These are phyloP conservation scores for Croton laevigatus DNA, from an alignment of 441 rosid species.

Conservation along the genomic window DNA sequence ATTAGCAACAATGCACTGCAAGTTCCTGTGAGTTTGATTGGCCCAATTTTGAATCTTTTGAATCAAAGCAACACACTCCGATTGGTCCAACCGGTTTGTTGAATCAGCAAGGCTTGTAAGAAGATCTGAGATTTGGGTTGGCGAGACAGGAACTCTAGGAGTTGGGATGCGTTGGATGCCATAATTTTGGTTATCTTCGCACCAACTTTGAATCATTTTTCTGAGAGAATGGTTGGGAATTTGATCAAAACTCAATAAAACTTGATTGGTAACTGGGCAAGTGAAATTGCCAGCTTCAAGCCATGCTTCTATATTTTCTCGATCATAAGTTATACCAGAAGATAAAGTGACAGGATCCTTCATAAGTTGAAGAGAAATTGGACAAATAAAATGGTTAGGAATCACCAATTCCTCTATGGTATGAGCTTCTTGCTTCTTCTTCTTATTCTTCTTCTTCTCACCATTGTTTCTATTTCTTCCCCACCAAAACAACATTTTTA, in stretches of 20 bases:
- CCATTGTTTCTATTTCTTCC: slow-evolving; percentile 20
- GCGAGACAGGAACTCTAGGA: slow-evolving; percentile 44
- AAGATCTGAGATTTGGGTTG: slow-evolving; percentile 29
- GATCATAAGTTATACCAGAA: slow-evolving; percentile 59
- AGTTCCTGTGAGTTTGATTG: slow-evolving; percentile 47
- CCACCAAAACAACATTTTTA: slow-evolving; percentile 43
- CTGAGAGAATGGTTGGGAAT: slow-evolving; percentile 51
- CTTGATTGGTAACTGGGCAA: slow-evolving; percentile 44
- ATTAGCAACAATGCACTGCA: slow-evolving; percentile 27
- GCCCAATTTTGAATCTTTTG: slow-evolving; percentile 39
- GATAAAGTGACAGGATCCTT: slow-evolving; percentile 53
- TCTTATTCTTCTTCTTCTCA: neutral
- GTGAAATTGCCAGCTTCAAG: slow-evolving; percentile 47
- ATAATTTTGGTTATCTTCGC: slow-evolving; percentile 35
- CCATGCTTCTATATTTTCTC: slow-evolving; percentile 57
- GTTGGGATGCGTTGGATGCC: slow-evolving; percentile 56
- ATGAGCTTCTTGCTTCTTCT: neutral
- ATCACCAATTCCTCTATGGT: slow-evolving; percentile 24
- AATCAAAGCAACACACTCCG: slow-evolving; percentile 23
- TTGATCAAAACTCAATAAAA: slow-evolving; percentile 40
- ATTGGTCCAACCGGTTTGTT: slow-evolving; percentile 20
- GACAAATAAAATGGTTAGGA: slow-evolving; percentile 48
- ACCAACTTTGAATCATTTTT: slow-evolving; percentile 59
- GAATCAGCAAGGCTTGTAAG: slow-evolving; percentile 22
- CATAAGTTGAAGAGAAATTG: slow-evolving; percentile 56